Evolutionary conservation across 2,329 filamentous ascomycete genomes (phyloP).

Genomic region (Purpureocillium lavendulum): DNA sequence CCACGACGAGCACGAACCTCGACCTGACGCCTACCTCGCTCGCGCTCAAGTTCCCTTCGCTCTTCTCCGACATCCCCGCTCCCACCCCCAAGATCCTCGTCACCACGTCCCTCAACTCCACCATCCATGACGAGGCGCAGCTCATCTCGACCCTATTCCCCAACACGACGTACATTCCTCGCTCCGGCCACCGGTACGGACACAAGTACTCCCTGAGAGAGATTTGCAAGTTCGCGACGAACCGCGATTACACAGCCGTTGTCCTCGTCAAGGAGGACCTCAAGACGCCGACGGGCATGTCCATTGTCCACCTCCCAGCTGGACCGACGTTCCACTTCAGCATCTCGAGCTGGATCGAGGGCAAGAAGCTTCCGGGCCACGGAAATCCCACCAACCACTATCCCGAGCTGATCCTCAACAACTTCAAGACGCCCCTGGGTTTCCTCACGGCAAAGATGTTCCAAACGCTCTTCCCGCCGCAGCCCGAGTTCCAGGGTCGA

Average conservation of each 20-base stretch:
- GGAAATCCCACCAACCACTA: slow-evolving; percentile 83
- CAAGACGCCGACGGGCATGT: slow-evolving; percentile 75
- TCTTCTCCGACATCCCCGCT: slow-evolving; percentile 52
- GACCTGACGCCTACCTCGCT: slow-evolving; percentile 54
- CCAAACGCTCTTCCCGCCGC: slow-evolving; percentile 50
- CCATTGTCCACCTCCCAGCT: slow-evolving; percentile 72
- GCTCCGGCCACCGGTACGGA: slow-evolving; percentile 72
- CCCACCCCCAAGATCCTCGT: slow-evolving; percentile 76
- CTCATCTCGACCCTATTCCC: slow-evolving; percentile 78
- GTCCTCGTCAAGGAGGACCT: slow-evolving; percentile 82
- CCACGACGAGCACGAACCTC: slow-evolving; percentile 54
- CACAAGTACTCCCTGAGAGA: slow-evolving; percentile 91
- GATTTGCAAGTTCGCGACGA: slow-evolving; percentile 76
- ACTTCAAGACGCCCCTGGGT: slow-evolving; percentile 89
- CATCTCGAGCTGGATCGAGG: slow-evolving; percentile 84
- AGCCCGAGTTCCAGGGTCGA: slow-evolving; percentile 75
- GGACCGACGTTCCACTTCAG: slow-evolving; percentile 92
- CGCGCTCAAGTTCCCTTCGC: slow-evolving; percentile 51
- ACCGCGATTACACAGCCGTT: slow-evolving; percentile 75
- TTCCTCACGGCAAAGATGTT: slow-evolving; percentile 82
- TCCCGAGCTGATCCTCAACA: slow-evolving; percentile 85
- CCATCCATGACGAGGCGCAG: slow-evolving; percentile 74
- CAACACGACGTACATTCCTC: slow-evolving; percentile 77
- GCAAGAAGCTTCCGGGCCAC: slow-evolving; percentile 80
- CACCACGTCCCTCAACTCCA: slow-evolving; percentile 84